phyloP scores from a whole-genome alignment of 257 asterid species.

The Hygrophila difformis region DNA sequence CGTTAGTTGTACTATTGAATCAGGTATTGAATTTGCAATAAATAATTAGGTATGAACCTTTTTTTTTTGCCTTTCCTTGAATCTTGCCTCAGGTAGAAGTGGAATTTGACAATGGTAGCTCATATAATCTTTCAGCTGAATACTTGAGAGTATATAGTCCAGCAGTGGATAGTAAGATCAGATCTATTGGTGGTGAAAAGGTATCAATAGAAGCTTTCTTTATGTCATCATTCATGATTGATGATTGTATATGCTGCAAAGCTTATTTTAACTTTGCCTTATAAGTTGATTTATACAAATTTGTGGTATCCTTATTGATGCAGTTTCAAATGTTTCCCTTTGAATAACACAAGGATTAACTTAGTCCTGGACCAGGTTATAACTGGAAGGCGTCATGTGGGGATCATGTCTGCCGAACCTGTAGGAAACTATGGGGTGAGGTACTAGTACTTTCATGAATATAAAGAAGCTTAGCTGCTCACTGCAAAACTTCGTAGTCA shows the following conservation, averaged over 20 bases:
- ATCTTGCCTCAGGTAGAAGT: slow-evolving; percentile 53
- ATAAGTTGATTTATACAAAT: no score
- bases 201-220: slow-evolving; percentile 18
- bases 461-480: not conserved
- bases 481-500: not conserved
- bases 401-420: slow-evolving; percentile 83
- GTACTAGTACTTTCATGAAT: slow-evolving; percentile 25
- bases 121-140: slow-evolving; percentile 61
- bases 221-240: slow-evolving; percentile 4
- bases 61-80: not conserved
- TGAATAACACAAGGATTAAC: slow-evolving; percentile 6
- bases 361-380: slow-evolving; percentile 47
- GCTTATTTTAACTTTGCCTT: no score
- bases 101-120: slow-evolving; percentile 46
- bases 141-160: slow-evolving; percentile 73
- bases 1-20: not conserved
- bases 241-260: not conserved
- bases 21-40: not conserved
- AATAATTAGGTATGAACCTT: no score
- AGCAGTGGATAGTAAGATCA: slow-evolving; percentile 72
- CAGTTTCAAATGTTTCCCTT: no score
- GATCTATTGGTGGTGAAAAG: slow-evolving; percentile 76
- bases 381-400: slow-evolving; percentile 69
- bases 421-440: slow-evolving; percentile 92
- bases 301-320: no score